phyloP scores from a whole-genome alignment of 805 yeast species.

The Komagataella kurtzmanii region DNA sequence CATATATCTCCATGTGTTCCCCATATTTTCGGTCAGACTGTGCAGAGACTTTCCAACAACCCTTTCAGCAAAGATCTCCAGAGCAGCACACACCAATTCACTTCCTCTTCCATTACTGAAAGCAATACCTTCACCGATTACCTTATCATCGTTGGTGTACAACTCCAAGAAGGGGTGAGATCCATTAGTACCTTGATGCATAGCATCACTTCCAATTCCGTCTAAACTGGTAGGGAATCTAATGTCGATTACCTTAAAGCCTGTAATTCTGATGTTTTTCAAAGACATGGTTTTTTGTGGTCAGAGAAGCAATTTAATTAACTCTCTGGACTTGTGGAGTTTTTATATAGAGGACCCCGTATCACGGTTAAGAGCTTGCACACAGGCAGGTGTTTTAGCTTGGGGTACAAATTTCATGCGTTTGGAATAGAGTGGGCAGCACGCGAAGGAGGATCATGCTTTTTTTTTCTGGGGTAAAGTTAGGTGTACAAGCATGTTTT shows the following conservation, averaged over 20 bases:
- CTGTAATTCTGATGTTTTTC: constrained; percentile 1
- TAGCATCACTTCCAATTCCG: constrained; percentile 28
- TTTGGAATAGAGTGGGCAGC: neutral
- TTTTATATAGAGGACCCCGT: neutral
- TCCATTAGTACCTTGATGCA: constrained; percentile 24
- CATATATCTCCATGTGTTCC: constrained; percentile 24
- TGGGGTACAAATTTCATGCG: neutral
- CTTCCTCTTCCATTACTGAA: constrained; percentile 26
- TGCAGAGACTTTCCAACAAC: constrained; percentile 19
- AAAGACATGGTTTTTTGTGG: neutral
- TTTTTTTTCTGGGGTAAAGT: neutral
- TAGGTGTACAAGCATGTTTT: neutral
- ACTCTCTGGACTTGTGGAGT: neutral
- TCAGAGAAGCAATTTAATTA: too few relatives aligned
- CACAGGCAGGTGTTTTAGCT: neutral
- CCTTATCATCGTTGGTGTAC: constrained; percentile 13
- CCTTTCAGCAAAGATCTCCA: constrained; percentile 22
- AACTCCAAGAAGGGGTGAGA: constrained; percentile 24
- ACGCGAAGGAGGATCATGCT: neutral
- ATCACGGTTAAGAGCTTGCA: neutral
- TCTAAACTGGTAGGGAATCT: constrained; percentile 26
- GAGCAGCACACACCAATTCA: constrained; percentile 20
- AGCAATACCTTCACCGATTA: constrained; percentile 27
- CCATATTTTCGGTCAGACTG: constrained; percentile 21
- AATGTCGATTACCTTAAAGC: constrained; percentile 10